Conservation (phyloP, 805 yeast species). For the Scheffersomyces lignosus region DNA sequence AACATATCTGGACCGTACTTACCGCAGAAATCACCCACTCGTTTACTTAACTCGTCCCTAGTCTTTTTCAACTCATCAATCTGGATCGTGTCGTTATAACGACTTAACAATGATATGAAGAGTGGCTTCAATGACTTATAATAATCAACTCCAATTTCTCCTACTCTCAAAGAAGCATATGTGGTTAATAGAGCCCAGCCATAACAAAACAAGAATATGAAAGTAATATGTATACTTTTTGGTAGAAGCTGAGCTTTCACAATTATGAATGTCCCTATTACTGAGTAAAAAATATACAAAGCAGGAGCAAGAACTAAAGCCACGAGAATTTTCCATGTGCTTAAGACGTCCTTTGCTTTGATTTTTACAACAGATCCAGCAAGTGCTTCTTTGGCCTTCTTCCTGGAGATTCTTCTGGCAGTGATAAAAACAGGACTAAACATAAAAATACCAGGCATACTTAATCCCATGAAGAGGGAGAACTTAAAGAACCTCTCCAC, state of each 20-base stretch:
- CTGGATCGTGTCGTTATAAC: slow-evolving; percentile 28
- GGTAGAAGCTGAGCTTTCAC: slow-evolving; percentile 13
- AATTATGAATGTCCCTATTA: slow-evolving; percentile 29
- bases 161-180: slow-evolving; percentile 40
- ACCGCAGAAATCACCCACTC: slow-evolving; percentile 36
- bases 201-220: slow-evolving; percentile 32
- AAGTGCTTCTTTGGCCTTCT: slow-evolving; percentile 39
- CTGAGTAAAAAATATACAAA: slow-evolving; percentile 39
- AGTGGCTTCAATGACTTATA: slow-evolving; percentile 41
- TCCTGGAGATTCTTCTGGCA: slow-evolving; percentile 30
- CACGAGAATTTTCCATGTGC: slow-evolving; percentile 45
- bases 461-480: slow-evolving; percentile 28
- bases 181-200: slow-evolving; percentile 40
- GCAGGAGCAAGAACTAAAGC: slow-evolving; percentile 42
- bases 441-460: slow-evolving; percentile 38
- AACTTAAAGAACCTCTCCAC: slow-evolving; percentile 26
- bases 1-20: slow-evolving; percentile 39
- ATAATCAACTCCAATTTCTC: slow-evolving; percentile 43
- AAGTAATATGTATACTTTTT: slow-evolving; percentile 3
- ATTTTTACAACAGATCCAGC: slow-evolving; percentile 40
- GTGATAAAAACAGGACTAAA: slow-evolving; percentile 42
- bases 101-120: slow-evolving; percentile 31
- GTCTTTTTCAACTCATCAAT: slow-evolving; percentile 30
- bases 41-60: slow-evolving; percentile 24
- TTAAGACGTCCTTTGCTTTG: slow-evolving; percentile 42